Evolutionary conservation across 345 rosid species (phyloP), one percentile per base, ranked within the genome.

Genomic region (Physaria fendleri): DNA sequence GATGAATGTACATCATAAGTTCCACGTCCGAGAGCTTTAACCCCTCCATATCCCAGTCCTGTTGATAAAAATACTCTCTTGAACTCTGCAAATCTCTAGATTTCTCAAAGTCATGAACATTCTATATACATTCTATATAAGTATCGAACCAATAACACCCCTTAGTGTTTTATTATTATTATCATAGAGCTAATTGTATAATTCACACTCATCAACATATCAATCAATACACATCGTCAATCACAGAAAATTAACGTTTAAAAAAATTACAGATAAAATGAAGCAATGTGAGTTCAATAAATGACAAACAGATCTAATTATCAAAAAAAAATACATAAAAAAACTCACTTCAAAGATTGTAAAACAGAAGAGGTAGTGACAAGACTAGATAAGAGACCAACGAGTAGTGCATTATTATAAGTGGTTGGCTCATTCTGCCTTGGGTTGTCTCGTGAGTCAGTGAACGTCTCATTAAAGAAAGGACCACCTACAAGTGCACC

Each of bases 401-500:
- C 95, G 28, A 90, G 69, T 2, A 84, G 56, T 0, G 99, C 99
- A 62, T 88, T 75, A 78, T 94, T 94, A 43, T 94, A 94, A 8
- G 95, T 90, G 73, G 77, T 82, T 14, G 97, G 99, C 46, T 94
- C 99, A 1, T 61, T 84, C 75, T 90, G 99, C 90, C 50, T 77
- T 12, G 88, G 71, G 78, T 85, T 87, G 79, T 81, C 82, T 65
- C 99, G 65, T 39, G 72, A 56, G 74, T 94, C 87, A 0, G 73
- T 63, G 72, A 42, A 94, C 1, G 97, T 80, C 75, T 90, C 97
- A 35, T 93, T 93, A 8, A 42, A 55, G 84, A 89, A 93, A 3
- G 99, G 97, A 0, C 99, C 99, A 7, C 99, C 99, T 0, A 93
- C 85, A 6, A 93, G 86, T 53, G 76, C 99, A 54, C 99, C 99